Evolutionary conservation across 208 protist species (phyloP).

Genomic region (Acanthamoeba healyi): DNA sequence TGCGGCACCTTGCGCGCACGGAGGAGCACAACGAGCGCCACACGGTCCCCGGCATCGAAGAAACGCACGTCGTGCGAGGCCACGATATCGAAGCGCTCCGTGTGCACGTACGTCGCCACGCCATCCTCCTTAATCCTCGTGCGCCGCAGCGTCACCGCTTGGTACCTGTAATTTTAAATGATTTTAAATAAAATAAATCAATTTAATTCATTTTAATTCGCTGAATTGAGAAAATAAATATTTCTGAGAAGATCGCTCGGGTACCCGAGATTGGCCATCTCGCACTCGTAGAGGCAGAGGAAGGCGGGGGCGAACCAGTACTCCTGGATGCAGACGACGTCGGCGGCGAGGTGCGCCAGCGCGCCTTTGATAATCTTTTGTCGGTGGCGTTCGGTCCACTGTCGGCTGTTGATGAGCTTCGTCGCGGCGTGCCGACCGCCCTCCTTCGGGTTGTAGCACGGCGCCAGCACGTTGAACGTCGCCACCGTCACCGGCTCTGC

Average conservation of each 20-base stretch:
- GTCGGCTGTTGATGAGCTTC: not conserved
- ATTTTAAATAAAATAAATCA: not conserved
- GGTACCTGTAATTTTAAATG: not conserved
- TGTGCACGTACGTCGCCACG: slow-evolving; percentile 58
- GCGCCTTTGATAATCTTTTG: not conserved
- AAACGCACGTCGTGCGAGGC: not conserved
- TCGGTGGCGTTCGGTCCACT: slow-evolving; percentile 46
- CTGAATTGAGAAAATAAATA: not conserved
- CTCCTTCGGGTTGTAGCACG: slow-evolving; percentile 40
- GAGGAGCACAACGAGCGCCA: slow-evolving; percentile 46
- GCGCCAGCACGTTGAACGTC: slow-evolving; percentile 69
- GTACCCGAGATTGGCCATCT: slow-evolving; percentile 64
- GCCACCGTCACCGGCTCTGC: not conserved
- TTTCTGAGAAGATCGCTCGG: not conserved
- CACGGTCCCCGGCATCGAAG: slow-evolving; percentile 17
- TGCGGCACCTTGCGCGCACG: not conserved
- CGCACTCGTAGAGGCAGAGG: slow-evolving; percentile 36
- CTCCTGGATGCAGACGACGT: slow-evolving; percentile 60
- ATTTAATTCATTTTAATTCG: not conserved
- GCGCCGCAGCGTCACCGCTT: slow-evolving; percentile 42
- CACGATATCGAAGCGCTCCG: slow-evolving; percentile 44
- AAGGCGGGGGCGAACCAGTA: slow-evolving; percentile 60
- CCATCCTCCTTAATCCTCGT: slow-evolving; percentile 64
- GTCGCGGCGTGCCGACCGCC: not conserved
- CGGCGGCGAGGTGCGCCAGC: not conserved